These are phyloP conservation scores for Alternaria tenuissima DNA, from an alignment of 2,329 filamentous ascomycete species.

Conservation along the genomic window DNA sequence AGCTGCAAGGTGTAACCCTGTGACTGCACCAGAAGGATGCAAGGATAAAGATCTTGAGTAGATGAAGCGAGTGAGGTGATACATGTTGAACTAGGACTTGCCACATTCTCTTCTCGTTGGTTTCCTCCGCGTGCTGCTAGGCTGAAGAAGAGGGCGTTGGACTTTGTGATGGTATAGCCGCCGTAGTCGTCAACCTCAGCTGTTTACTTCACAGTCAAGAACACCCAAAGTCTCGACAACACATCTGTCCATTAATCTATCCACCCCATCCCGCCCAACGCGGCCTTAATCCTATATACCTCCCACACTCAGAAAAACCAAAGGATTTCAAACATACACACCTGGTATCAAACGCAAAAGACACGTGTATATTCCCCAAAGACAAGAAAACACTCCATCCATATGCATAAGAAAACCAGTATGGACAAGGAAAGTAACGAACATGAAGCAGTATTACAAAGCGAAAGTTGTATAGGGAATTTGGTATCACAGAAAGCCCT, in stretches of 20 bases:
- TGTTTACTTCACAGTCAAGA: background rate
- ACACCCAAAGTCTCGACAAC: background rate
- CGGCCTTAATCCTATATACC: background rate
- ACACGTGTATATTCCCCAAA: slow-evolving; percentile 7
- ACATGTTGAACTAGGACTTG: background rate
- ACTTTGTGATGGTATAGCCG: too few species aligned
- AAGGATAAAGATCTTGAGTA: slow-evolving; percentile 37
- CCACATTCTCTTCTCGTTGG: too few species aligned
- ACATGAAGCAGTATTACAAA: slow-evolving; percentile 4
- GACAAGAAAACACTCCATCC: slow-evolving; percentile 5
- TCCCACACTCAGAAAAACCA: background rate
- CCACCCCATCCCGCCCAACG: background rate
- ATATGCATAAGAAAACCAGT: background rate
- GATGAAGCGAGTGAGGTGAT: background rate
- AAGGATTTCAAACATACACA: background rate
- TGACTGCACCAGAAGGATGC: slow-evolving; percentile 49
- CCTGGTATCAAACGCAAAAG: slow-evolving; percentile 7
- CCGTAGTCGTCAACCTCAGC: too few species aligned
- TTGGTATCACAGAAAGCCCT: slow-evolving; percentile 7
- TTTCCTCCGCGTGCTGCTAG: too few species aligned
- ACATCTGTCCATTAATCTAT: background rate
- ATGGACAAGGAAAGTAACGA: slow-evolving; percentile 2
- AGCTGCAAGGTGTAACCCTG: slow-evolving; percentile 51
- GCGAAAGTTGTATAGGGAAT: slow-evolving; percentile 1
- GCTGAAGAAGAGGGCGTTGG: too few species aligned